Base-by-base conservation (phyloP, 805 yeast species). In the Metschnikowia borealis region DNA sequence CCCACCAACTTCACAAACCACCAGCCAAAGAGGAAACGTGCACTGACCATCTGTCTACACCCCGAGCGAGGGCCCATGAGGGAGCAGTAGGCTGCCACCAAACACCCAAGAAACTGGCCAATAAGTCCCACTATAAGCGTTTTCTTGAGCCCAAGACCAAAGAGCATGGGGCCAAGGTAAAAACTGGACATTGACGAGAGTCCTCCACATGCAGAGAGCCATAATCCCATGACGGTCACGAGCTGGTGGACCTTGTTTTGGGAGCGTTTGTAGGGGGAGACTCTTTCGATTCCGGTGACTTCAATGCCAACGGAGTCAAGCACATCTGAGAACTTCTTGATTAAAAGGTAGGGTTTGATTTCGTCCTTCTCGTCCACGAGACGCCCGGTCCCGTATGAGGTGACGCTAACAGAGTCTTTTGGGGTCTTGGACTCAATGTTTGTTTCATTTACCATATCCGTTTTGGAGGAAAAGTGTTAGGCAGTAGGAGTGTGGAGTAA, bases 11-110 rank as follows among this genome's bases (percentile, higher is more conserved):
- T 85, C 37, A 89, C 90, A 56, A 84, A 81, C 84, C 85, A 86
- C 83, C 91, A 85, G 1, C 97, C 97, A 64, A 89, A 89, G 43
- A 88, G 70, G 58, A 77, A 88, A 54, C 96, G 74, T 1, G 90
- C 85, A 20, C 87, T 78, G 8, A 89, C 91, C 90, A 89, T 86
- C 62, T 89, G 96, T 60, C 97, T 75, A 54, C 94, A 80, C 0
- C 97, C 97, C 0, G 96, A 87, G 51, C 89, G 75, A 1, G 97
- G 96, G 2, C 97, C 97, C 89, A 89, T 83, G 4, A 83, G 77
- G 5, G 95, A 78, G 63, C 94, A 87, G 62, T 87, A 88, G 0
- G 89, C 94, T 2, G 96, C 96, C 26, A 88, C 71, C 6, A 78
- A 64, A 61, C 94, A 84, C 0, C 97, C 97, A 2, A 86, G 58